These are phyloP conservation scores for Curvularia spicifera DNA, from an alignment of 2,329 filamentous ascomycete species.

Conservation along the genomic window DNA sequence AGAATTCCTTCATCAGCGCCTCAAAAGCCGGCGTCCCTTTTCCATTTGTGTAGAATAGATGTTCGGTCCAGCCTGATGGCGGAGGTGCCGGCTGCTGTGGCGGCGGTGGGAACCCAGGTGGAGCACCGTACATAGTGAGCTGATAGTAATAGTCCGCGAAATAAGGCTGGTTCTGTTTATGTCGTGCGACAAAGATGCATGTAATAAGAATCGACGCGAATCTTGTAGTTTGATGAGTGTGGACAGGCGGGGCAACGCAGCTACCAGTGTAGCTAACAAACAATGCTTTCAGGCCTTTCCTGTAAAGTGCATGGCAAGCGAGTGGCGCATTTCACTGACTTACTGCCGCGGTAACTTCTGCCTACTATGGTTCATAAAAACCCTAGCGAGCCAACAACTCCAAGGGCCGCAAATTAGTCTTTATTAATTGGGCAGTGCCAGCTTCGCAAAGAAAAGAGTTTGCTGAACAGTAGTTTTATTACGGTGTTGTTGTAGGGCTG, in stretches of 20 bases:
- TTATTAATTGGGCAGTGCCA: too few relatives aligned
- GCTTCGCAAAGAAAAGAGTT: too few relatives aligned
- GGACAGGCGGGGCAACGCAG: background rate
- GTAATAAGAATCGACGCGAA: background rate
- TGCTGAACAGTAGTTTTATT: too few relatives aligned
- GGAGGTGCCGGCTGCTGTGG: conserved; percentile 2
- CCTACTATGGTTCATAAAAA: background rate
- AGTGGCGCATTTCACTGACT: conserved; percentile 5
- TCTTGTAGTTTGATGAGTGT: background rate
- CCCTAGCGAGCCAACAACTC: too few relatives aligned
- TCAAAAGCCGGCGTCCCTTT: conserved; percentile 2
- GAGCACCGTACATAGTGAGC: background rate
- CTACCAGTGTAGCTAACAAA: background rate
- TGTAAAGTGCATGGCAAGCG: background rate
- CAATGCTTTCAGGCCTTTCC: conserved; percentile 1
- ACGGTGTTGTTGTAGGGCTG: too few relatives aligned
- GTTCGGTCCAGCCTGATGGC: conserved; percentile 8
- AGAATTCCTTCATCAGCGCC: conserved; percentile 6
- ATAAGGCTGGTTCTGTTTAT: background rate
- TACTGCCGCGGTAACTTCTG: background rate
- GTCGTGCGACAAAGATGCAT: background rate
- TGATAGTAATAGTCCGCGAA: background rate
- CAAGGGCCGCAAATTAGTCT: too few relatives aligned
- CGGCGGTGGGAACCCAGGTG: background rate
- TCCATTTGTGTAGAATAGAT: conserved; percentile 9